phyloP scores from a whole-genome alignment of 2,329 filamentous ascomycete species.

The Apiospora kogelbergensis region DNA sequence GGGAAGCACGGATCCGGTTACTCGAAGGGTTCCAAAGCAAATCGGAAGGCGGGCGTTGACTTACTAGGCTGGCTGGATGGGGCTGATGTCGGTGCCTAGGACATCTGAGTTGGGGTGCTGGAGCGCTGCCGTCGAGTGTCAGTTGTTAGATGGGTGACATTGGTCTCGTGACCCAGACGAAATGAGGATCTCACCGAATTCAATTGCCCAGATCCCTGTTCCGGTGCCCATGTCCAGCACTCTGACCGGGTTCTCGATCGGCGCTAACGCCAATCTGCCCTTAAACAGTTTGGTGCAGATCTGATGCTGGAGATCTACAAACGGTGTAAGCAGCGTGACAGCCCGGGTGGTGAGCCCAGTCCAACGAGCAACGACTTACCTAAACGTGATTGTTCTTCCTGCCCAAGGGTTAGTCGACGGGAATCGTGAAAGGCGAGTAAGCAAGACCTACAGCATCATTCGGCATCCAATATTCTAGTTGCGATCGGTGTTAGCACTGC shows the following conservation, averaged over 20 bases:
- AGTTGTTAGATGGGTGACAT: neutral
- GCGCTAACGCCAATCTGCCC: conserved; percentile 20
- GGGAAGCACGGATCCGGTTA: neutral
- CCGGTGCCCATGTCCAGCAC: conserved; percentile 29
- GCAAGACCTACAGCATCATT: conserved; percentile 21
- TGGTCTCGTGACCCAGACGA: neutral
- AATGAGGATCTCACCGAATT: conserved; percentile 17
- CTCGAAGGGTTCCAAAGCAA: neutral
- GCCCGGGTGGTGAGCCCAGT: neutral
- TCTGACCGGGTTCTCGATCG: conserved; percentile 16
- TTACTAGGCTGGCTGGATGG: conserved; percentile 24
- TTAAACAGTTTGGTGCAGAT: conserved; percentile 17
- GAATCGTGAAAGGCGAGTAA: neutral
- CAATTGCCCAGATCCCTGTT: conserved; percentile 18
- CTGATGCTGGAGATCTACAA: conserved; percentile 18
- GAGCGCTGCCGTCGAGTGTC: conserved; percentile 6
- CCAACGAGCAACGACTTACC: neutral
- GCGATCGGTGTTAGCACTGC: neutral
- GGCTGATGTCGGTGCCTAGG: conserved; percentile 23
- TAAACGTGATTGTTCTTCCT: conserved; percentile 11
- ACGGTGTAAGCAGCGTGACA: neutral
- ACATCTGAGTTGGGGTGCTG: conserved; percentile 23
- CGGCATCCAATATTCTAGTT: conserved; percentile 24
- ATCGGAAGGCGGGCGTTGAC: neutral
- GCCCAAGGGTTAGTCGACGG: neutral